Base-by-base conservation (phyloP, 2,329 filamentous ascomycete species). In the Alternaria tenuissima region DNA sequence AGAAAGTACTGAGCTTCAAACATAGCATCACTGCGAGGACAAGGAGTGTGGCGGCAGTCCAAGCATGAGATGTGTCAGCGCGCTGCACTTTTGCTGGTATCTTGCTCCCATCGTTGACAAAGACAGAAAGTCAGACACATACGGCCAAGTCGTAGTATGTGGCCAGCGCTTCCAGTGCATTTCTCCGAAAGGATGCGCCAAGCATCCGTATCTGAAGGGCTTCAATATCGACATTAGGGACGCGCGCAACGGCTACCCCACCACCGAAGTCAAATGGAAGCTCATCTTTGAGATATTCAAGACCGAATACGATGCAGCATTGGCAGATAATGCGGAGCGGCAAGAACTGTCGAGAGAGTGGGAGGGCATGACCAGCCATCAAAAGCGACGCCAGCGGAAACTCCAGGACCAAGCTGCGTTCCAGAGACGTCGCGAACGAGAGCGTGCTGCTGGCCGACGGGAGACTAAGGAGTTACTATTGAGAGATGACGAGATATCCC, bases 211-310 rank as follows among this genome's bases (percentile, higher is more conserved):
- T 56, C 47, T 24, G 6, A 42, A 34, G 14, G 62, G 51, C 18
- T 63, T 49, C 53, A 65, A 65, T n/a, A 34, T 54, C 20, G 30
- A 47, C 12, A 36, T 60, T 32, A 65, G 62, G 24, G 54, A 63
- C 30, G 58, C 46, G 24, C 58, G 58, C n/a, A 61, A 61, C 28
- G 42, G 28, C 16, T 55, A 48, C 7, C 52, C 52, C 1, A 22
- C 52, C 4, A 47, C 36, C 11, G 8, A 44, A 26, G 8, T 61
- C 8, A 24, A 16, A 14, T 52, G 39, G 38, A 46, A 52, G 41
- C 30, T 11, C 5, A 48, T 36, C 4, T 48, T 48, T 5, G 30
- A 36, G 30, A 3, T 18, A 7, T 48, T 34, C 46, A 48, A 48
- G 9, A 30, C 46, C 24, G 46, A 48, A 34, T 30, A 48, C 1